Evolutionary conservation across 345 rosid species (phyloP), one percentile per base, ranked within the genome.

Genomic region (Syzygium grande): DNA sequence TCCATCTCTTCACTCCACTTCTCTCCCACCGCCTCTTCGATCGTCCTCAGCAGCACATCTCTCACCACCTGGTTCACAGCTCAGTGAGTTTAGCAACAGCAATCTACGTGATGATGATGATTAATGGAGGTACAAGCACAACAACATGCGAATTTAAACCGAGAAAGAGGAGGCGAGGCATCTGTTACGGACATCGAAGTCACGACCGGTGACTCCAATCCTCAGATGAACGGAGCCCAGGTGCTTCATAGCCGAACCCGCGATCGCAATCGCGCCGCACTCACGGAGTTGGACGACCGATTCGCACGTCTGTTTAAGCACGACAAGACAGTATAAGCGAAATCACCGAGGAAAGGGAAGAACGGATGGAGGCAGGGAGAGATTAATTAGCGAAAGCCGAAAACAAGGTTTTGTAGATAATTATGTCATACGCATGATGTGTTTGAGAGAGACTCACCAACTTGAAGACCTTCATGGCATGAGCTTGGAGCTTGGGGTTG

Each of bases 401-500:
- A 68, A 68, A 30, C 79, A 2, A 30, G 79, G 46, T 23, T 65
- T 65, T 11, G 15, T 6, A 52, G 55, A 16, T 15, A 15, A 52
- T 52, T 16, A 16, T 16, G 55, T 4, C 55, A 5, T 52, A 17
- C 55, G 16, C 19, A 17, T 16, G 6, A 52, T 52, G 17, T 52
- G 55, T 19, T 68, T 17, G 38, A 34, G 41, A 86, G 86, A 23
- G 21, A 85, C 90, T 63, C 49, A 94, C 96, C 96, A 93, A 93
- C 89, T 91, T 94, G 87, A 94, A 96, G 85, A 94, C 95, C 88
- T 93, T 96, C 85, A 91, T 86, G 87, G 98, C 97, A 87, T 96
- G 96, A 65, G 96, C 92, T 87, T 95, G 95, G 91, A 95, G 95
- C 89, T 92, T 94, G 15, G 95, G 95, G 87, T 94, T 93, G 77